Percentiles rank a stretch among this genome's conserved stretches.
Conservation (phyloP, 345 rosid genomes). For the Citrus glauca region DNA sequence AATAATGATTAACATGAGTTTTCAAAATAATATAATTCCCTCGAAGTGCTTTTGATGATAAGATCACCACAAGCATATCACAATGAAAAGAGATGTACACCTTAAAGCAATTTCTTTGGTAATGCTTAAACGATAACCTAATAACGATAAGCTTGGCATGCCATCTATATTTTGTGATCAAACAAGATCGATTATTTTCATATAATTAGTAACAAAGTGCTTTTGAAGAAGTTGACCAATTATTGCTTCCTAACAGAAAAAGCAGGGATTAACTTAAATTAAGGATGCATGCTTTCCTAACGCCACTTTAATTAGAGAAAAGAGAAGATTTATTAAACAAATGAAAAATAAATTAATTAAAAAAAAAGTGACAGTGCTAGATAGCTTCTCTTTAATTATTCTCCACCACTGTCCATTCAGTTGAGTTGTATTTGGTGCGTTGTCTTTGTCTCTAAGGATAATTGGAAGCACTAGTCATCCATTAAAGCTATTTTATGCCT, state of each 20-base stretch:
- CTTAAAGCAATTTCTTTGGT: background rate
- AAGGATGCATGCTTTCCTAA: conserved; percentile 15
- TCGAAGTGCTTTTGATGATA: conserved; percentile 1
- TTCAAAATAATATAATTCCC: background rate
- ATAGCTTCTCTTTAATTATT: conserved; percentile 29
- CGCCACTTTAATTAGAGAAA: conserved; percentile 7
- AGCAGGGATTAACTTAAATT: conserved; percentile 7
- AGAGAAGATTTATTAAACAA: background rate
- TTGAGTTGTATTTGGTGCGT: conserved; percentile 36
- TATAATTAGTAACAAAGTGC: background rate
- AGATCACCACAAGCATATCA: background rate
- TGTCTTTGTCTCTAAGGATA: conserved; percentile 45
- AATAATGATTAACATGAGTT: background rate
- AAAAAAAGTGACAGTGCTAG: conserved; percentile 4
- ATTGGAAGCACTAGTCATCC: conserved; percentile 40
- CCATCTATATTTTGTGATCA: background rate
- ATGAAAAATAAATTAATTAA: background rate
- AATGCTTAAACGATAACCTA: background rate
- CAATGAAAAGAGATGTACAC: background rate
- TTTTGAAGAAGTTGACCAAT: conserved; percentile 2
- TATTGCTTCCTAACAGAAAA: background rate
- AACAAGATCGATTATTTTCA: background rate
- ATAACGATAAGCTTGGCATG: background rate
- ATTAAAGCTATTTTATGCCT: conserved; percentile 25
- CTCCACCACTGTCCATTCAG: conserved; percentile 45